Base-by-base conservation (phyloP, 805 yeast species). In the Yamadazyma tumulicola region DNA sequence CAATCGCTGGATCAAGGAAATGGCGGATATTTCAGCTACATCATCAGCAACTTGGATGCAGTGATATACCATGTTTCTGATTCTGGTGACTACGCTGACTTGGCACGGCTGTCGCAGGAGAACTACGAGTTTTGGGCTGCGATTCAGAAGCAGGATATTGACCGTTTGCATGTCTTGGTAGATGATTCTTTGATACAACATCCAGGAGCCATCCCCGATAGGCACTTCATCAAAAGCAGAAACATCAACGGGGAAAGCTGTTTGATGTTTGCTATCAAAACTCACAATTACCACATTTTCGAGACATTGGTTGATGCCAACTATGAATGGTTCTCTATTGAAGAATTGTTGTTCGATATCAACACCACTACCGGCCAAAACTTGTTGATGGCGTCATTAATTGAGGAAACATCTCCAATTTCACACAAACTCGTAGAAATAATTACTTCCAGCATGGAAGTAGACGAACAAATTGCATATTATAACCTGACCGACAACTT, bases 1-100 rank as follows among this genome's bases (percentile, higher is more conserved):
- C 70, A 81, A 15, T 61, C 61, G 2, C 43, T 49, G 0, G 56
- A 55, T 25, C 31, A 30, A 29, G 24, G 51, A 3, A 46, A 49
- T n/a, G 67, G 67, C 25, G 96, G 96, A 0, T 64, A 75, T 16
- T 55, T 74, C 19, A 94, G 85, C 8, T 91, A 91, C 53, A 80
- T 88, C 1, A 45, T 87, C 10, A 81, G 95, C 29, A 86, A 95
- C 5, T 64, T 88, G 28, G 95, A 88, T 47, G 95, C 88, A 0
- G 94, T 85, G 0, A 49, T 86, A 6, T 75, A 63, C 37, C 91
- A 82, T 49, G 63, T 87, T 12, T 37, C 43, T 2, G 58, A 69
- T 23, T 34, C 41, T 5, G 54, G 52, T 8, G 29, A 18, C n/a
- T 29, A 32, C 6, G 20, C 32, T 6, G 57, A 58, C 3, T 55